Conservation (phyloP, 768 basidiomycete species). For the Mycena albidolilacea region DNA sequence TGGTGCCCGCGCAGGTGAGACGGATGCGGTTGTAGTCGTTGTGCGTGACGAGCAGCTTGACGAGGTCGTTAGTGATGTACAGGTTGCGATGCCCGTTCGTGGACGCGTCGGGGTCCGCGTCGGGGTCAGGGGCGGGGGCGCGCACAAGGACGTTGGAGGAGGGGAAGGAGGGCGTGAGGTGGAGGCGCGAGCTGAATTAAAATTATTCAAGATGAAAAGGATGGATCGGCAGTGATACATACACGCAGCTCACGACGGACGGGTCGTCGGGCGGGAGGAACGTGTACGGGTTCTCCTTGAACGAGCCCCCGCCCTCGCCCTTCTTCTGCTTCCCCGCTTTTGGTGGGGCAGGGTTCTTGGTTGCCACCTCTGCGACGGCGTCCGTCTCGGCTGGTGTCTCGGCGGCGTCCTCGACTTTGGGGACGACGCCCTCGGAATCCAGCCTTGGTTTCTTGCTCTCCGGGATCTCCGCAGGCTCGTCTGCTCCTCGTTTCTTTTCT, state of each 20-base stretch:
- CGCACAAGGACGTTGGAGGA: constrained; percentile 86
- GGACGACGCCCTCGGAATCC: constrained; percentile 42
- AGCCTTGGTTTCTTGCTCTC: constrained; percentile 69
- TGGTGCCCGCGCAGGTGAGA: constrained; percentile 93
- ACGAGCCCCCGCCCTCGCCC: constrained; percentile 56
- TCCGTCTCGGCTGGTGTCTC: constrained; percentile 8
- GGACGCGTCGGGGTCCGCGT: constrained; percentile 38
- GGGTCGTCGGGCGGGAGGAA: constrained; percentile 82
- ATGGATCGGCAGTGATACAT: constrained; percentile 46
- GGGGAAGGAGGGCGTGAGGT: constrained; percentile 81
- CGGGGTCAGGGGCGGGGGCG: constrained; percentile 76
- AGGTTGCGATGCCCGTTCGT: constrained; percentile 69
- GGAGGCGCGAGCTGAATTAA: constrained; percentile 74
- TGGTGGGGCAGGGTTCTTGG: constrained; percentile 4
- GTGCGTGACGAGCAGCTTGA: constrained; percentile 82
- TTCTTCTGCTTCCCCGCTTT: constrained; percentile 40
- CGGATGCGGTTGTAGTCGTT: constrained; percentile 91
- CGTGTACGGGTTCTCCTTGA: constrained; percentile 94
- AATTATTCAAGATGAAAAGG: background rate
- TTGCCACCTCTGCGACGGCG: background rate
- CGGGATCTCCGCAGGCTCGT: constrained; percentile 54
- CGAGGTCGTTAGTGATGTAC: constrained; percentile 89
- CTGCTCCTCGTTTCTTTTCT: constrained; percentile 70
- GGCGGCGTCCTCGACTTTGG: background rate
- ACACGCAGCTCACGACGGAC: constrained; percentile 82